phyloP scores from a whole-genome alignment of 768 basidiomycete genomes.

The Phaeolepiota aurea region DNA sequence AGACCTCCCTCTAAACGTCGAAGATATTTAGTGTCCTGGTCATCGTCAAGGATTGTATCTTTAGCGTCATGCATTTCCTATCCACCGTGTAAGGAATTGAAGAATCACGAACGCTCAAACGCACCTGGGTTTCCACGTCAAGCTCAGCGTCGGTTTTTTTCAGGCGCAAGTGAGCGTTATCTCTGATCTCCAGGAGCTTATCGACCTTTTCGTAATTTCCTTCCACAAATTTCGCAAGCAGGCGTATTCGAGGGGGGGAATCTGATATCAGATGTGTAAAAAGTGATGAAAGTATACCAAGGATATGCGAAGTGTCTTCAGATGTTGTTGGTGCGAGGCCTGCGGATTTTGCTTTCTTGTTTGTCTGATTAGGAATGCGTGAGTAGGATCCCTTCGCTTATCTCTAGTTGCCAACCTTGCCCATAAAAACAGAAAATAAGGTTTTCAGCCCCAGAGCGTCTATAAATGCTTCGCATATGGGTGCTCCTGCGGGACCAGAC shows the following conservation, averaged over 20 bases:
- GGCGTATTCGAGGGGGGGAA: constrained; percentile 66
- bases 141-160: constrained; percentile 59
- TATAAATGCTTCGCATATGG: constrained; percentile 77
- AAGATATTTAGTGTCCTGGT: constrained; percentile 79
- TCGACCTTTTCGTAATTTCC: constrained; percentile 90
- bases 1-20: constrained; percentile 80
- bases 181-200: constrained; percentile 82
- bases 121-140: constrained; percentile 56
- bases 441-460: constrained; percentile 85
- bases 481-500: constrained; percentile 63
- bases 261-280: constrained; percentile 85
- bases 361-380: constrained; percentile 34
- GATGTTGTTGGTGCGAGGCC: too few species aligned
- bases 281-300: constrained; percentile 84
- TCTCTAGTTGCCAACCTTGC: constrained; percentile 52
- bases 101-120: constrained; percentile 5
- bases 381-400: not conserved
- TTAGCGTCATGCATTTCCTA: constrained; percentile 51
- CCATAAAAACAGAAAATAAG: constrained; percentile 88
- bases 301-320: constrained; percentile 81
- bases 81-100: constrained; percentile 1
- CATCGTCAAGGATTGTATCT: constrained; percentile 48
- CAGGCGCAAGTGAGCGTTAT: constrained; percentile 56
- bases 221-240: constrained; percentile 93
- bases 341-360: constrained; percentile 51